Evolutionary conservation across 768 basidiomycete genomes (phyloP), one percentile per base, ranked within the genome.

Genomic region (Lentinula raphanica): DNA sequence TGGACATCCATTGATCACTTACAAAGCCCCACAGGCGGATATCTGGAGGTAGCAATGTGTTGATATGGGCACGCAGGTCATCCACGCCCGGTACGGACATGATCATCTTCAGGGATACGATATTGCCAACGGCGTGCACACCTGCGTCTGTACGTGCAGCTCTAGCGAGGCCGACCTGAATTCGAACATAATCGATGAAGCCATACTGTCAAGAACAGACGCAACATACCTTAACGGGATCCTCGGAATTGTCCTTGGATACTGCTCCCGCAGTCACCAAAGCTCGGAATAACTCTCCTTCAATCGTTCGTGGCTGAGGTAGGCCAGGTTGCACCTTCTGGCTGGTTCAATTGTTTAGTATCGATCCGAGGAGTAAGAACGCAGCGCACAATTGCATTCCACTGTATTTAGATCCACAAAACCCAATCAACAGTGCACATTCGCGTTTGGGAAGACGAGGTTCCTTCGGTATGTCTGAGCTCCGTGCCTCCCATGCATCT

Each of bases 101-200:
- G 65, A 97, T 97, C 80, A 96, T 81, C 71, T 97, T 97, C 66
- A 97, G 79, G 25, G 92, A 89, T 2, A 98, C 90, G 28, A 95
- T 74, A 68, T 99, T 99, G 9, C 95, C 91, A 23, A 94, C 94
- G 12, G 97, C 97, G 68, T 97, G 95, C 6, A 99, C 97, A 25
- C 97, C 97, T 1, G 95, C 92, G 69, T 99, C 97, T 1, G 97
- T 99, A 8, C 97, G 80, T 19, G 97, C 97, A 7, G 96, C 93
- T 29, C 97, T 84, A 21, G 83, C 86, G 12, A 98, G 82, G 49
- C 78, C 81, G 53, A 96, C 91, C 92, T 95, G 65, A 31, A 2
- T 25, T 21, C 56, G 21, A 53, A 44, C 6, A 40, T 6, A 60
- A 54, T 36, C 21, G 15, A 8, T 32, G 32, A 21, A 31, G n/a